Evolutionary conservation across 2,329 filamentous ascomycete genomes (phyloP).

Genomic region (Cryphonectria nitschkei): DNA sequence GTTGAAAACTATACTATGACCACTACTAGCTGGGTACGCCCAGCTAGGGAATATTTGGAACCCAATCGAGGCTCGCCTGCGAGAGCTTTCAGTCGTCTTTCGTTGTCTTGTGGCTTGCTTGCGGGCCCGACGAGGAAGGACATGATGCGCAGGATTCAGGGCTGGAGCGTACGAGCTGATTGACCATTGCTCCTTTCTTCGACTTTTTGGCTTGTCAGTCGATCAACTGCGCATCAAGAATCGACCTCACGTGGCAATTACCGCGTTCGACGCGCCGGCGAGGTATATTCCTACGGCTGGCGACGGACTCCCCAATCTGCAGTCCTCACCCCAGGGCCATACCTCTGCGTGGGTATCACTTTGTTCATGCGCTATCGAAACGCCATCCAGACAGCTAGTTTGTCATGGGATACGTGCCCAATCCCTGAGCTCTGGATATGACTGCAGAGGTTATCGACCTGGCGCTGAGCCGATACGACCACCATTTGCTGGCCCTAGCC

Average conservation of each 20-base stretch:
- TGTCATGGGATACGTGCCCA: background rate
- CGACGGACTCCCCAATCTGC: background rate
- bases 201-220: background rate
- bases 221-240: background rate
- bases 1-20: slow-evolving; percentile 87
- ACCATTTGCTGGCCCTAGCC: background rate
- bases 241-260: background rate
- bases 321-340: background rate
- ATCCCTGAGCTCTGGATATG: background rate
- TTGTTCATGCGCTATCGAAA: no score
- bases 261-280: background rate
- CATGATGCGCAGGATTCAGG: background rate
- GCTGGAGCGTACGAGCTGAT: background rate
- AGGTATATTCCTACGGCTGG: no score
- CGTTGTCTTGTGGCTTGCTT: slow-evolving; percentile 51
- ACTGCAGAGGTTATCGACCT: background rate
- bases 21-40: slow-evolving; percentile 70
- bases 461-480: background rate
- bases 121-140: slow-evolving; percentile 56
- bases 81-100: slow-evolving; percentile 46
- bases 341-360: background rate
- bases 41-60: slow-evolving; percentile 82
- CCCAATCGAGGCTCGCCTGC: slow-evolving; percentile 28
- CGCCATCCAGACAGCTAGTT: background rate
- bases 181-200: background rate